phyloP scores from a whole-genome alignment of 2,329 filamentous ascomycete species.

The Septoria petroselini region DNA sequence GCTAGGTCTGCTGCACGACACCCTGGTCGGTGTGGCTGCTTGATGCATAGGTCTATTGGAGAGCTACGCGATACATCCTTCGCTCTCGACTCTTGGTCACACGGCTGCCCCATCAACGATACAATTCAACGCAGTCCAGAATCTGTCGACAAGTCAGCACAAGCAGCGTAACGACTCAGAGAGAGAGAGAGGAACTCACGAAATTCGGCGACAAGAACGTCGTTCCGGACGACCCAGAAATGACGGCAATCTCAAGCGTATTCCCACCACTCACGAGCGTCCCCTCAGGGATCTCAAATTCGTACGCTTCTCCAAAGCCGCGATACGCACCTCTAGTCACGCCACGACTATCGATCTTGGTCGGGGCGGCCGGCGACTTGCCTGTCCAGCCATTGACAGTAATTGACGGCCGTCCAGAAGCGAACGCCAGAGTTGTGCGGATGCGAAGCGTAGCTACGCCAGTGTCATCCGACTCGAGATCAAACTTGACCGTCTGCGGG shows the following conservation, averaged over 20 bases:
- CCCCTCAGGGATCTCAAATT: constrained; percentile 12
- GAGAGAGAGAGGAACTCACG: constrained; percentile 6
- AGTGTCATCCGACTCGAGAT: constrained; percentile 9
- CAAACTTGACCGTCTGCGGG: constrained; percentile 14
- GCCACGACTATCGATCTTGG: constrained; percentile 18
- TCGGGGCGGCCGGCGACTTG: constrained; percentile 8
- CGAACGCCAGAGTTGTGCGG: constrained; percentile 20
- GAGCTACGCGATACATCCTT: no score
- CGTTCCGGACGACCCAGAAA: constrained; percentile 8
- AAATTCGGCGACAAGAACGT: constrained; percentile 19
- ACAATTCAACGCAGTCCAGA: constrained; percentile 23
- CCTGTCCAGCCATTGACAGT: constrained; percentile 13
- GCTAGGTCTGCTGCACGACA: no score
- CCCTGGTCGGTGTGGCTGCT: no score
- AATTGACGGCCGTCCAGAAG: constrained; percentile 12
- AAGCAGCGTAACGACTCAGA: neutral
- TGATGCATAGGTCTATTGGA: no score
- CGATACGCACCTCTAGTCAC: constrained; percentile 22
- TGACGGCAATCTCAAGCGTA: constrained; percentile 15
- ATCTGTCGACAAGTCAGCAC: constrained; percentile 13
- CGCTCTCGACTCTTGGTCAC: no score
- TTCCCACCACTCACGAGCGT: constrained; percentile 13
- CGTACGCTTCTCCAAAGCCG: constrained; percentile 19
- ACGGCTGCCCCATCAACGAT: neutral
- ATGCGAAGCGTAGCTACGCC: constrained; percentile 16